Percentiles rank a stretch among this genome's conserved stretches.
These are phyloP conservation scores for Acmispon strigosus DNA, from an alignment of 306 rosid species.

Conservation along the genomic window DNA sequence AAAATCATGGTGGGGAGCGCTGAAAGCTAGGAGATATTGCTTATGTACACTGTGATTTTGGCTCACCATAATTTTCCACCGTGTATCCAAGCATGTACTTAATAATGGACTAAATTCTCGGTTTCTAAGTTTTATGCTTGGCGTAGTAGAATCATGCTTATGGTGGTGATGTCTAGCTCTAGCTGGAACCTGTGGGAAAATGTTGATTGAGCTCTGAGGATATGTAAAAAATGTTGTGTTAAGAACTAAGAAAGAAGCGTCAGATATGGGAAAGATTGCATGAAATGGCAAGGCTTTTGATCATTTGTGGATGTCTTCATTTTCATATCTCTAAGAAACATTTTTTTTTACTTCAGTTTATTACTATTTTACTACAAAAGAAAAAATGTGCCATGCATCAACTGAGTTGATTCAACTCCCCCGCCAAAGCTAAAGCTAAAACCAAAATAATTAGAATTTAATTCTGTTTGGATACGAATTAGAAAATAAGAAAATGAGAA, in stretches of 20 bases:
- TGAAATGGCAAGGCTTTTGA: conserved; percentile 15
- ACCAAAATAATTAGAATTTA: background rate
- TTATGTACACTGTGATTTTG: too few species aligned
- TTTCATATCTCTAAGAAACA: background rate
- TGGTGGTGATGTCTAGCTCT: background rate
- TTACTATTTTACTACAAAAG: background rate
- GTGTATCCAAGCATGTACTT: too few species aligned
- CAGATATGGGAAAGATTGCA: background rate
- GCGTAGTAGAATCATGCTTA: background rate
- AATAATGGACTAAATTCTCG: too few species aligned
- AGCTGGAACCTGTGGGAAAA: background rate
- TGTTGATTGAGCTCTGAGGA: background rate
- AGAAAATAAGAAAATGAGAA: too few species aligned
- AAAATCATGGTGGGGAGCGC: too few species aligned
- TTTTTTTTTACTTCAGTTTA: background rate
- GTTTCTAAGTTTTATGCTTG: background rate
- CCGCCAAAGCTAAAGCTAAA: background rate
- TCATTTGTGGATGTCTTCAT: background rate
- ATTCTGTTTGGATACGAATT: too few species aligned
- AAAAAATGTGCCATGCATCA: background rate
- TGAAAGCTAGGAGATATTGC: too few species aligned
- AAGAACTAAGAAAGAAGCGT: background rate
- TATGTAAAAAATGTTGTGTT: background rate
- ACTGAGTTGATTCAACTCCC: background rate
- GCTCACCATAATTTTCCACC: too few species aligned